Evolutionary conservation across 345 rosid species (phyloP).

Genomic region (Crucihimalaya himalaica): DNA sequence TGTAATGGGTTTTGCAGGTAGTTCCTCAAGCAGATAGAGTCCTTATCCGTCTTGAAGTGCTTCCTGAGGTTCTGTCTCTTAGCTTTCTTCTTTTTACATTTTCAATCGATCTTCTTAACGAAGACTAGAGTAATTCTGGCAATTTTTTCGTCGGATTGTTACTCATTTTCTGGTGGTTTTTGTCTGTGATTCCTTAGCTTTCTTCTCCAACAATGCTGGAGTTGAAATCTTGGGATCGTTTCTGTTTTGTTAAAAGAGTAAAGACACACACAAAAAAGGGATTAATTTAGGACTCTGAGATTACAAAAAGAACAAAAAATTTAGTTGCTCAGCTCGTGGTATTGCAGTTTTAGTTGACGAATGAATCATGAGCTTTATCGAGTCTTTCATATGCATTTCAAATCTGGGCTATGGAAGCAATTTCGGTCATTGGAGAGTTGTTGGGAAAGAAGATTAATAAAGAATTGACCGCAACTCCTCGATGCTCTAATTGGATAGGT

Average conservation of each 20-base stretch:
- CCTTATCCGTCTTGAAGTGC: conserved; percentile 70
- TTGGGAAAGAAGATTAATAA: too few relatives aligned
- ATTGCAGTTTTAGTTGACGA: not conserved
- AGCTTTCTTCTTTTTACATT: not conserved
- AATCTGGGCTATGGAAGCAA: too few relatives aligned
- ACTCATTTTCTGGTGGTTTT: too few relatives aligned
- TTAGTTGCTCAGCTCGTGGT: not conserved
- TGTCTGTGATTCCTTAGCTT: not conserved
- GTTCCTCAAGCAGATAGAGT: conserved; percentile 91
- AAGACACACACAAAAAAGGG: not conserved
- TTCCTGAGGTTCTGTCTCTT: conserved; percentile 57
- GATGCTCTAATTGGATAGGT: too few relatives aligned
- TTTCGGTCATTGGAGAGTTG: too few relatives aligned
- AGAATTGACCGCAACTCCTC: too few relatives aligned
- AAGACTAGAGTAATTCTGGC: too few relatives aligned
- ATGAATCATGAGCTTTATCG: not conserved
- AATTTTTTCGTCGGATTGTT: too few relatives aligned
- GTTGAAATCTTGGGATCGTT: not conserved
- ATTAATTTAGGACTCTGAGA: not conserved
- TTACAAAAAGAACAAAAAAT: not conserved
- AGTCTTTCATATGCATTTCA: too few relatives aligned
- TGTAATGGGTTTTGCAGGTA: conserved; percentile 46
- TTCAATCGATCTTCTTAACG: not conserved
- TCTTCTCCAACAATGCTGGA: too few relatives aligned
- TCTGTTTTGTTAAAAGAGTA: not conserved